Percentiles rank a stretch among this genome's conserved stretches.
These are phyloP conservation scores for Talaromyces trachyspermus DNA, from an alignment of 495 filamentous ascomycete species.

Conservation along the genomic window DNA sequence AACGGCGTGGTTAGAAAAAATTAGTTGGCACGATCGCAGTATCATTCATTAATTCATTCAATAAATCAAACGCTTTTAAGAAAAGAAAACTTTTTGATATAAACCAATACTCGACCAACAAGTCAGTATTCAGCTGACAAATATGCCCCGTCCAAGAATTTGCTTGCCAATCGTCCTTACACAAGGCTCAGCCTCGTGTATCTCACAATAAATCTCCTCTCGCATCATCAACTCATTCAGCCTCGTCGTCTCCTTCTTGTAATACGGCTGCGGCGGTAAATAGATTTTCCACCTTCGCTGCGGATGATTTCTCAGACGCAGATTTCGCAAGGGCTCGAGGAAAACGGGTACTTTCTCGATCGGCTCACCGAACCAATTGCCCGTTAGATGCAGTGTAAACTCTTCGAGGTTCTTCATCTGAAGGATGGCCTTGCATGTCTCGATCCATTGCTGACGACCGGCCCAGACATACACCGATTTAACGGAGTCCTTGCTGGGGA, in stretches of 20 bases:
- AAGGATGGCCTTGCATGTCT: slow-evolving; percentile 29
- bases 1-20: too few relatives aligned
- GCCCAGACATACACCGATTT: slow-evolving; percentile 36
- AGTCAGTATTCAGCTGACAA: too few relatives aligned
- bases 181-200: slow-evolving; percentile 6
- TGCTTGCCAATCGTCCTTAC: too few relatives aligned
- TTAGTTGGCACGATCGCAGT: too few relatives aligned
- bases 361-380: slow-evolving; percentile 37
- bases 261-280: slow-evolving; percentile 33
- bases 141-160: too few relatives aligned
- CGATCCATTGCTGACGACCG: slow-evolving; percentile 35
- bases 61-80: too few relatives aligned
- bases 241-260: slow-evolving; percentile 24
- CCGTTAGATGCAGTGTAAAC: slow-evolving; percentile 31
- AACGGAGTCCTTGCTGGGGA: slow-evolving; percentile 40
- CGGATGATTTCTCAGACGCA: slow-evolving; percentile 13
- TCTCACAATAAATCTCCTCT: slow-evolving; percentile 7
- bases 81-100: too few relatives aligned
- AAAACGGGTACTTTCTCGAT: slow-evolving; percentile 36
- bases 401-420: slow-evolving; percentile 20
- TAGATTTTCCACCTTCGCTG: slow-evolving; percentile 23
- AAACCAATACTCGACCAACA: too few relatives aligned
- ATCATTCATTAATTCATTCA: too few relatives aligned
- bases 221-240: slow-evolving; percentile 15
- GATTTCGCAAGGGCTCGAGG: slow-evolving; percentile 29